Conservation (phyloP, 176 grass and related monocot species). For the Otatea glauca region DNA sequence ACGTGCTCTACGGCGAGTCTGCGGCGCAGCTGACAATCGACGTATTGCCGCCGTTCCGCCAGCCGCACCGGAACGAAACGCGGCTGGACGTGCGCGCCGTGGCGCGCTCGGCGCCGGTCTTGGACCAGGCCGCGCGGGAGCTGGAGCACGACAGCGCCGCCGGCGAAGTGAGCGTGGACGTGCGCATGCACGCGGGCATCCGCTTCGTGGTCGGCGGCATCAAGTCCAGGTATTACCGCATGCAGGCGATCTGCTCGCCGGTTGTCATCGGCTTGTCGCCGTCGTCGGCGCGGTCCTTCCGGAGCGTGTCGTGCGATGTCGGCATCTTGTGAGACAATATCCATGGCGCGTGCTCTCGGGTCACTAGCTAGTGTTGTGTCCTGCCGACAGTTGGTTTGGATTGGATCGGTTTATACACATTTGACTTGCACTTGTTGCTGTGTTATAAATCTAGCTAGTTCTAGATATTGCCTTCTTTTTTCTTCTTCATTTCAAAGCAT, state of each 20-base stretch:
- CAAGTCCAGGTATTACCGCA: conserved; percentile 54
- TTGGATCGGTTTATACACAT: not conserved
- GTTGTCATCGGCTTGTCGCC: conserved; percentile 57
- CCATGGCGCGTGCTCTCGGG: not conserved
- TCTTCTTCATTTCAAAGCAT: not conserved
- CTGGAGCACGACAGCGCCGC: conserved; percentile 58
- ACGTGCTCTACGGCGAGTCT: conserved; percentile 56
- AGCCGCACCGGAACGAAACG: conserved; percentile 70
- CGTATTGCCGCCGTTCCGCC: conserved; percentile 54
- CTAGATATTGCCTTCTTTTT: not conserved
- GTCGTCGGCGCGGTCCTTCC: conserved; percentile 50
- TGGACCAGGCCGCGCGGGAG: conserved; percentile 40
- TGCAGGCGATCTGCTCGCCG: conserved; percentile 62
- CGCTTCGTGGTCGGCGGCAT: conserved; percentile 56
- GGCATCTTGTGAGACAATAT: conserved; percentile 37
- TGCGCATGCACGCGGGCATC: conserved; percentile 47
- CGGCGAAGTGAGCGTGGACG: conserved; percentile 59
- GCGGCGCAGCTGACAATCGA: conserved; percentile 51
- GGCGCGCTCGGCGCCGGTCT: conserved; percentile 47
- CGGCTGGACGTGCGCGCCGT: conserved; percentile 52
- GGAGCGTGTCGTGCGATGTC: conserved; percentile 65
- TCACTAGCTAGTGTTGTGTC: conserved; percentile 19
- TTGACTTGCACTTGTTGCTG: not conserved
- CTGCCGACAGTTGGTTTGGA: not conserved
- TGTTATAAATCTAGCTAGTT: conserved; percentile 1